Percentiles rank a stretch among this genome's conserved stretches.
Conservation (phyloP, 1,139 yeast genomes). For the Pichia sp. region DNA sequence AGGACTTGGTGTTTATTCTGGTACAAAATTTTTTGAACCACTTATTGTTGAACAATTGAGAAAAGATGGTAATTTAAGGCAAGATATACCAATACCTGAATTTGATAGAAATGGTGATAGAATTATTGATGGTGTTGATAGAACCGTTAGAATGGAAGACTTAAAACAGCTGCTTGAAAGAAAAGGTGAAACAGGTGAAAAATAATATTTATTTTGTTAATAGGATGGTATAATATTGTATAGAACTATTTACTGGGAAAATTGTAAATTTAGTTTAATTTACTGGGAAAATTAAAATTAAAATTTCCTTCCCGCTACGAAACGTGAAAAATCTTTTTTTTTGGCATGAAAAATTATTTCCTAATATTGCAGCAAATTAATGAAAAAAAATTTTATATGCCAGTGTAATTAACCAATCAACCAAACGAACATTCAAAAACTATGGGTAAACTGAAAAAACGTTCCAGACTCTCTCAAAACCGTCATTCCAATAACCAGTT, state of each 20-base stretch:
- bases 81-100: constrained; percentile 49
- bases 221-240: background rate
- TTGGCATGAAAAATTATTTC: background rate
- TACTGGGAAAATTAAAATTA: background rate
- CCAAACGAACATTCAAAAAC: background rate
- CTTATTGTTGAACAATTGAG: constrained; percentile 60
- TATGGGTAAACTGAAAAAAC: constrained; percentile 75
- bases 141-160: constrained; percentile 14
- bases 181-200: background rate
- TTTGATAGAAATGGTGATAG: constrained; percentile 38
- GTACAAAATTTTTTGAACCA: constrained; percentile 70
- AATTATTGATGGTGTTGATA: constrained; percentile 20
- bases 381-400: constrained; percentile 42
- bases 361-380: background rate
- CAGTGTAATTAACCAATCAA: background rate
- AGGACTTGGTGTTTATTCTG: constrained; percentile 34
- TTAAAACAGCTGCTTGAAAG: constrained; percentile 21
- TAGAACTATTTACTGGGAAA: background rate
- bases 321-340: background rate
- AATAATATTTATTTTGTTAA: background rate
- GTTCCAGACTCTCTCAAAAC: constrained; percentile 48
- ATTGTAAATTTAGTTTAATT: background rate
- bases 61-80: constrained; percentile 60
- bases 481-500: constrained; percentile 26
- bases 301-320: no score